Percentiles rank a stretch among this genome's conserved stretches.
Evolutionary conservation across 2,329 filamentous ascomycete species (phyloP).

Genomic region (Elsinoe necatrix): DNA sequence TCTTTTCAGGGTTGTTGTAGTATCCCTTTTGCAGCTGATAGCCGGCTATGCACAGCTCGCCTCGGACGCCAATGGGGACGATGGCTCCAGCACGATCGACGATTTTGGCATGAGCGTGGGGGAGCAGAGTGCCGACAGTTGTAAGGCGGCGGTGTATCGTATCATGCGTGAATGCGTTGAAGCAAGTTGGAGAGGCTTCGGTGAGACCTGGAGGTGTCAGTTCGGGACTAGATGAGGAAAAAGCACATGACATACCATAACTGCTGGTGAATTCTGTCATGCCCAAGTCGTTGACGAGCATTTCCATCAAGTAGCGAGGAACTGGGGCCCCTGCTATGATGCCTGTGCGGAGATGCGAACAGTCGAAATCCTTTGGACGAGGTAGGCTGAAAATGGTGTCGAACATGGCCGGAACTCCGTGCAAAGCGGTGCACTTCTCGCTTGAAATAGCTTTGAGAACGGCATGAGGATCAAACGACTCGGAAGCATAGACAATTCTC

Average conservation of each 20-base stretch:
- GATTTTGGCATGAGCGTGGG: conserved; percentile 66
- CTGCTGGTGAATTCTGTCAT: conserved; percentile 60
- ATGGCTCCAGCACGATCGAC: conserved; percentile 58
- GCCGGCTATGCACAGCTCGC: conserved; percentile 69
- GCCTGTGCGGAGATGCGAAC: conserved; percentile 54
- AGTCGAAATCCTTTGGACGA: conserved; percentile 41
- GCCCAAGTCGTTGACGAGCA: conserved; percentile 60
- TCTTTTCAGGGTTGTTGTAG: conserved; percentile 64
- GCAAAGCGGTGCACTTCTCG: conserved; percentile 55
- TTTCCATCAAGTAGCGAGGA: conserved; percentile 64
- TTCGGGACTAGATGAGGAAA: not conserved
- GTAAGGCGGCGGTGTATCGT: conserved; percentile 56
- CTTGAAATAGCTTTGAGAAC: conserved; percentile 54
- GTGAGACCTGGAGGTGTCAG: conserved; percentile 48
- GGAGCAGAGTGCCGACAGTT: conserved; percentile 68
- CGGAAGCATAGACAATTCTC: conserved; percentile 66
- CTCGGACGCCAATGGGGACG: conserved; percentile 58
- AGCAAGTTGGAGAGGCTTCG: conserved; percentile 70
- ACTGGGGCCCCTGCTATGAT: conserved; percentile 74
- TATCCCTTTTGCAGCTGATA: conserved; percentile 64
- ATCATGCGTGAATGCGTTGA: conserved; percentile 70
- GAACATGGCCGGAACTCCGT: conserved; percentile 81
- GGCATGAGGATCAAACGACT: conserved; percentile 61
- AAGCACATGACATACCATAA: conserved; percentile 29
- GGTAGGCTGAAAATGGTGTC: conserved; percentile 51